phyloP scores from a whole-genome alignment of 345 rosid species.

The Gossypium mustelinum region DNA sequence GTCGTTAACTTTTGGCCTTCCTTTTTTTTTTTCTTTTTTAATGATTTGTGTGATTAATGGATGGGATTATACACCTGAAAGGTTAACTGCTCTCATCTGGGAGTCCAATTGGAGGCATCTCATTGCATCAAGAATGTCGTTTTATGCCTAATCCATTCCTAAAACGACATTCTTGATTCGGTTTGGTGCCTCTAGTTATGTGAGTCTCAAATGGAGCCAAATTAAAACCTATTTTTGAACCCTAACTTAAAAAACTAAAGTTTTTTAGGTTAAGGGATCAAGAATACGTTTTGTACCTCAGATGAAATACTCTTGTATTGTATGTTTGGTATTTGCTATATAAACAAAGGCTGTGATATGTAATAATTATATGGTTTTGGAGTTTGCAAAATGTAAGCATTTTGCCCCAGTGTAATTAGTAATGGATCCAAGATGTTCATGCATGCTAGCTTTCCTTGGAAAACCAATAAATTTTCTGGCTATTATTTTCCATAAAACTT shows the following conservation, averaged over 20 bases:
- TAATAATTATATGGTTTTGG: not conserved
- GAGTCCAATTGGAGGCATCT: not conserved
- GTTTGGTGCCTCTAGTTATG: not conserved
- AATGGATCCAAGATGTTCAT: too few relatives aligned
- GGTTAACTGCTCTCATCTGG: not conserved
- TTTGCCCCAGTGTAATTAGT: too few relatives aligned
- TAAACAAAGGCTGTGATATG: not conserved
- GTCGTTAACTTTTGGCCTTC: not conserved
- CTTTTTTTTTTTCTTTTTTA: not conserved
- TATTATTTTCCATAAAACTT: too few relatives aligned
- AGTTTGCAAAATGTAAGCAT: not conserved
- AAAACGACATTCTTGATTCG: not conserved
- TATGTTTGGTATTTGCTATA: not conserved
- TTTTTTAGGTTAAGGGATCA: slow-evolving; percentile 14
- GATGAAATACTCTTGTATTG: not conserved
- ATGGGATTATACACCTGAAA: not conserved
- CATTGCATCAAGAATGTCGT: not conserved
- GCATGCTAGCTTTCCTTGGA: too few relatives aligned
- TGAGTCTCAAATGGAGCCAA: not conserved
- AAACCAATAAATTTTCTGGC: too few relatives aligned
- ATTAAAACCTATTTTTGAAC: slow-evolving; percentile 8
- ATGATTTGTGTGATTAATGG: not conserved
- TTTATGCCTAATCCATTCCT: not conserved
- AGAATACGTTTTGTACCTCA: slow-evolving; percentile 4
- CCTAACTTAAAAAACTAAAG: slow-evolving; percentile 3